Percentiles rank a stretch among this genome's conserved stretches.
Evolutionary conservation across 2,329 filamentous ascomycete species (phyloP).

Genomic region (Fusarium begoniae): DNA sequence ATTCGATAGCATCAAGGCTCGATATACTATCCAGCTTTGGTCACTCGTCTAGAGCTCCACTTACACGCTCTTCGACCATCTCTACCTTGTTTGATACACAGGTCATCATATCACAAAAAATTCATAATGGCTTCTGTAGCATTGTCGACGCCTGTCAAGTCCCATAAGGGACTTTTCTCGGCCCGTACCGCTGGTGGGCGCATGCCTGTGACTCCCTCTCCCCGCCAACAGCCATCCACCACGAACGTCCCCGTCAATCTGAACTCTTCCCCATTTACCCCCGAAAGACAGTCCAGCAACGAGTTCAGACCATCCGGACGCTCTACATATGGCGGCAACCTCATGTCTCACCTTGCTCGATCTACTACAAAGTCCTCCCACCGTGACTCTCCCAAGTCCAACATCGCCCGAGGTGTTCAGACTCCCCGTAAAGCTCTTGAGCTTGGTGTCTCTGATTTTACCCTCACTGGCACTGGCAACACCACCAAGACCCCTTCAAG

Average conservation of each 20-base stretch:
- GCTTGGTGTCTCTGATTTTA: slow-evolving; percentile 91
- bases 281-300: slow-evolving; percentile 65
- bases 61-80: slow-evolving; percentile 27
- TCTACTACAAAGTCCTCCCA: slow-evolving; percentile 71
- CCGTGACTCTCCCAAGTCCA: slow-evolving; percentile 94
- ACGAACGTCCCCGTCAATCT: slow-evolving; percentile 60
- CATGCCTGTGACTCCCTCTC: slow-evolving; percentile 93
- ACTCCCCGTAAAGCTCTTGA: slow-evolving; percentile 87
- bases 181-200: slow-evolving; percentile 93
- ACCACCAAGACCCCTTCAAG: slow-evolving; percentile 66
- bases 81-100: slow-evolving; percentile 12
- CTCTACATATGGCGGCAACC: slow-evolving; percentile 82
- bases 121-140: slow-evolving; percentile 79
- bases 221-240: slow-evolving; percentile 70
- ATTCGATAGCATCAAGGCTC: slow-evolving; percentile 55
- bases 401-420: slow-evolving; percentile 79
- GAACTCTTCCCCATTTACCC: slow-evolving; percentile 80
- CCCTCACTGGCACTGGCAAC: slow-evolving; percentile 82
- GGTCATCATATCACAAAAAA: slow-evolving; percentile 32
- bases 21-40: slow-evolving; percentile 54
- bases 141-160: slow-evolving; percentile 93
- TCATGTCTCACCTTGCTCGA: slow-evolving; percentile 81
- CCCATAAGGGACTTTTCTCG: slow-evolving; percentile 91
- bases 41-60: slow-evolving; percentile 55
- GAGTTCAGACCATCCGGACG: slow-evolving; percentile 67